These are phyloP conservation scores for Paraconiothyrium brasiliense DNA, from an alignment of 2,329 filamentous ascomycete species.

Conservation along the genomic window DNA sequence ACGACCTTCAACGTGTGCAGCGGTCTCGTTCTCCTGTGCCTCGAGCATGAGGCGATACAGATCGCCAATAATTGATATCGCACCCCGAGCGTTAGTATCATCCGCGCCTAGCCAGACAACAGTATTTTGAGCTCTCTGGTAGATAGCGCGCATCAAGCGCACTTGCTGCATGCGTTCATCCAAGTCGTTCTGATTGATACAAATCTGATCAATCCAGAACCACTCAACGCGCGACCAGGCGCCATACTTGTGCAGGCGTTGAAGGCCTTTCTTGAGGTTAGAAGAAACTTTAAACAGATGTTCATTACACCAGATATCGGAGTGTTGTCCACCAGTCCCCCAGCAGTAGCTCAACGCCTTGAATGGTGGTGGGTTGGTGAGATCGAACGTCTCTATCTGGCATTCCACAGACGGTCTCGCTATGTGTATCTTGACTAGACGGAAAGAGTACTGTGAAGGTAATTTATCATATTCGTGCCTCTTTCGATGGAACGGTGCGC, in stretches of 20 bases:
- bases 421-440: conserved; percentile 14
- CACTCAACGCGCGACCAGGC: conserved; percentile 9
- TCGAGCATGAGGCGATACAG: conserved; percentile 11
- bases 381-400: conserved; percentile 12
- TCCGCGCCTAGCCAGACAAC: conserved; percentile 19
- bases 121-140: conserved; percentile 24
- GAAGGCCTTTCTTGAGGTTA: conserved; percentile 16
- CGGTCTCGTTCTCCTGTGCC: neutral
- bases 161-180: conserved; percentile 31
- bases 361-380: conserved; percentile 14
- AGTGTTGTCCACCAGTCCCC: conserved; percentile 14
- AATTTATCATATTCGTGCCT: conserved; percentile 16
- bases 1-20: neutral
- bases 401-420: conserved; percentile 12
- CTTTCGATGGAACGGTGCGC: conserved; percentile 13
- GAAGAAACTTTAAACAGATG: conserved; percentile 13
- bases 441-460: conserved; percentile 13
- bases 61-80: conserved; percentile 11
- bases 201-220: conserved; percentile 34
- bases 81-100: conserved; percentile 9
- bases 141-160: conserved; percentile 29
- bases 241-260: conserved; percentile 9
- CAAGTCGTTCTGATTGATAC: conserved; percentile 29
- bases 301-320: conserved; percentile 17
- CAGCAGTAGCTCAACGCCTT: conserved; percentile 17